phyloP scores from a whole-genome alignment of 1,139 yeast species.

The Hyphopichia fennica region DNA sequence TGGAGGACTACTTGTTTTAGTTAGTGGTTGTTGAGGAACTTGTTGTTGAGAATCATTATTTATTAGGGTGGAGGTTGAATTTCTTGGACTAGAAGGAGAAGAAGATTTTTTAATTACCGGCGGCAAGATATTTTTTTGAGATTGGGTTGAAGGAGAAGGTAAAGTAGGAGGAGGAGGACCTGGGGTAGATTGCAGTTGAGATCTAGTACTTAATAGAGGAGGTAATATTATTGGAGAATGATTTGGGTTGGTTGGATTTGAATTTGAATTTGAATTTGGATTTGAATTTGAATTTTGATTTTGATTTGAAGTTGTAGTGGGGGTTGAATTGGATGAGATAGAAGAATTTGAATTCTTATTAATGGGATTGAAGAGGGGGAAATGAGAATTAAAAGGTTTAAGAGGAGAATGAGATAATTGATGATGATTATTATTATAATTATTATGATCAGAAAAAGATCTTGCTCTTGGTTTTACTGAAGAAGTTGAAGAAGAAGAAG shows the following conservation, averaged over 20 bases:
- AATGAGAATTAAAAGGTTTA: background rate
- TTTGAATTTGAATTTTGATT: background rate
- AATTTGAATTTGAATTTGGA: background rate
- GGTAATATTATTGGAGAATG: slow-evolving; percentile 25
- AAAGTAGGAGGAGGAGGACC: background rate
- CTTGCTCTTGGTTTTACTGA: slow-evolving; percentile 2
- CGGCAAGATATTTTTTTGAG: background rate
- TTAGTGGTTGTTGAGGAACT: background rate
- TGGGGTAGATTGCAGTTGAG: background rate
- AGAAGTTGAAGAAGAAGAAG: no score
- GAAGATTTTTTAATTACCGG: slow-evolving; percentile 7
- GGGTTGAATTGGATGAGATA: background rate
- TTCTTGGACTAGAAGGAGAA: slow-evolving; percentile 20
- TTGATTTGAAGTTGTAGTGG: background rate
- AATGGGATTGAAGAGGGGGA: background rate
- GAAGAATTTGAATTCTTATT: background rate
- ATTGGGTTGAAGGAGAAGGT: background rate
- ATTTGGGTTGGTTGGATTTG: slow-evolving; percentile 4
- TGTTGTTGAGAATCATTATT: background rate
- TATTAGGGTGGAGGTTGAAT: slow-evolving; percentile 2
- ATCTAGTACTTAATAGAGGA: slow-evolving; percentile 18
- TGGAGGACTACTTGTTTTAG: slow-evolving; percentile 29
- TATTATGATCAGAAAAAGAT: slow-evolving; percentile 1
- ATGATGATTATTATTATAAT: no score
- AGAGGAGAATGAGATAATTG: background rate